Evolutionary conservation across 2,329 filamentous ascomycete species (phyloP).

Genomic region (Sporothrix curviconia): DNA sequence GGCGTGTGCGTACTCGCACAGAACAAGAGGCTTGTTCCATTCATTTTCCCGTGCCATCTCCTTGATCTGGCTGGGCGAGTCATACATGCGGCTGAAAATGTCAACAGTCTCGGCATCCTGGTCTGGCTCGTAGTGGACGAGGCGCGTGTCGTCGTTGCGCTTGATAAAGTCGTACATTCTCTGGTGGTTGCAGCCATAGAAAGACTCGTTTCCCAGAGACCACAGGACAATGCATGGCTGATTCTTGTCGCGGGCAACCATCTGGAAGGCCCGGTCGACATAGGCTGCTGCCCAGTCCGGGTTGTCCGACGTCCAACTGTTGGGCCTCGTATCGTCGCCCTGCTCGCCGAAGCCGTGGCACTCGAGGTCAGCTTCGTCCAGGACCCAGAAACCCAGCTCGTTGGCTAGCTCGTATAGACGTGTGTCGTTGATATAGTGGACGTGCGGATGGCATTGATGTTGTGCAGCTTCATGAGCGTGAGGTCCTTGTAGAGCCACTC

Average conservation of each 20-base stretch:
- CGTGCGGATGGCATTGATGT: constrained; percentile 63
- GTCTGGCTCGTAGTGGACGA: constrained; percentile 58
- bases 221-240: constrained; percentile 60
- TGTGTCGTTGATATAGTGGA: constrained; percentile 61
- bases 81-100: constrained; percentile 58
- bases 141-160: constrained; percentile 45
- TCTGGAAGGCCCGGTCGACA: constrained; percentile 55
- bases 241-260: constrained; percentile 59
- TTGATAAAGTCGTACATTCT: constrained; percentile 59
- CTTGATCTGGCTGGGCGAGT: constrained; percentile 36
- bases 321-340: constrained; percentile 21
- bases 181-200: constrained; percentile 57
- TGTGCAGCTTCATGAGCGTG: constrained; percentile 62
- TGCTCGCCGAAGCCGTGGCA: constrained; percentile 24
- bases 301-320: constrained; percentile 50
- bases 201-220: constrained; percentile 62
- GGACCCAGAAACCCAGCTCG: constrained; percentile 57
- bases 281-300: constrained; percentile 54
- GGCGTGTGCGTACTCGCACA: constrained; percentile 46
- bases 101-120: constrained; percentile 49
- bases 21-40: constrained; percentile 45
- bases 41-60: constrained; percentile 30
- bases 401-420: constrained; percentile 54
- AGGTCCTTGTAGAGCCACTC: constrained; percentile 59
- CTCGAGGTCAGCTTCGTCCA: constrained; percentile 44